These are phyloP conservation scores for Dipodascus geniculatus DNA, from an alignment of 805 yeast species.

Conservation along the genomic window DNA sequence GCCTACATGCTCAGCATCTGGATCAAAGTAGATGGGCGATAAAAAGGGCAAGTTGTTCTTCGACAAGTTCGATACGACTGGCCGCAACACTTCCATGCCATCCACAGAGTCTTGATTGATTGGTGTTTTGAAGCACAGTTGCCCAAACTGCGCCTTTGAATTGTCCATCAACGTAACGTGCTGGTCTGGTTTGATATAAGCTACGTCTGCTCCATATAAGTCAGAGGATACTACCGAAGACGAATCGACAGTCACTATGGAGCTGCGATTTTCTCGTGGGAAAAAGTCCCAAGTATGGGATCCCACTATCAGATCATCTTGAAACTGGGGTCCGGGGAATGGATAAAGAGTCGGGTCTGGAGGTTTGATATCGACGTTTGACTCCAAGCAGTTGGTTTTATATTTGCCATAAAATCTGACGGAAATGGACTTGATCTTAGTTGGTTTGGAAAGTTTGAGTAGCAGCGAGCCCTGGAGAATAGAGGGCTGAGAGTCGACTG, in stretches of 20 bases:
- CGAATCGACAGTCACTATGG: slow-evolving; percentile 3
- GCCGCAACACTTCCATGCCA: neutral
- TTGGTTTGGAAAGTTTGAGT: slow-evolving; percentile 58
- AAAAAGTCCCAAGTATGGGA: slow-evolving; percentile 26
- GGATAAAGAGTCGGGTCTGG: slow-evolving; percentile 15
- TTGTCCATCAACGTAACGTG: neutral
- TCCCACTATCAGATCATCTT: slow-evolving; percentile 22
- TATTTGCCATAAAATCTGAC: slow-evolving; percentile 55
- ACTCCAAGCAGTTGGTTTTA: slow-evolving; percentile 88
- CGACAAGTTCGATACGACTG: slow-evolving; percentile 8
- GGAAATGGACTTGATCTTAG: slow-evolving; percentile 52
- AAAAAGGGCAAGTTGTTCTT: slow-evolving; percentile 13
- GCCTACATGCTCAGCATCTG: slow-evolving; percentile 7
- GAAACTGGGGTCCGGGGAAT: slow-evolving; percentile 18
- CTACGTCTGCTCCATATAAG: slow-evolving; percentile 25
- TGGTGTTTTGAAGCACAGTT: slow-evolving; percentile 8
- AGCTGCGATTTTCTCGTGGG: slow-evolving; percentile 6
- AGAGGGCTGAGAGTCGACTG: slow-evolving; percentile 25
- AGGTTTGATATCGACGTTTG: slow-evolving; percentile 19
- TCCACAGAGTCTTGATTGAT: neutral
- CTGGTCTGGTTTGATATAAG: slow-evolving; percentile 12
- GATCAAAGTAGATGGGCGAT: slow-evolving; percentile 11
- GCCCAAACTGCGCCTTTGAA: neutral
- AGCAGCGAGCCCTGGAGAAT: slow-evolving; percentile 69
- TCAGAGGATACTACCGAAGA: slow-evolving; percentile 10